A percentile compares a stretch with the other conserved stretches of the same genome.
These are phyloP conservation scores for Aegilops longissima DNA, from an alignment of 176 grass and related monocot species.

Conservation along the genomic window DNA sequence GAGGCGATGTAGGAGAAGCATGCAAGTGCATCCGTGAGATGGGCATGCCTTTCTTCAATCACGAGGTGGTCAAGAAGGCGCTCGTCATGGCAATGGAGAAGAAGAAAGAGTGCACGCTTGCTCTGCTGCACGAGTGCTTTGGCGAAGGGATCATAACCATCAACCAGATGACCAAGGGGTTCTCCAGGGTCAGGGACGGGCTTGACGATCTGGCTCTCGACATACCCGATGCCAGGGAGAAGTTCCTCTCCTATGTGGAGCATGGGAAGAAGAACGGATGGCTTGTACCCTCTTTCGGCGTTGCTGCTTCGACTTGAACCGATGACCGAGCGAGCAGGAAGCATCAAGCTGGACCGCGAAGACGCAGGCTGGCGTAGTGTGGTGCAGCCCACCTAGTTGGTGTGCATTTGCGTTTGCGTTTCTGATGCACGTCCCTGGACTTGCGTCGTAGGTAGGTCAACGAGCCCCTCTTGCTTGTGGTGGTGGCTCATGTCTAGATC, in stretches of 20 bases:
- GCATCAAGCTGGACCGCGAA: conserved; percentile 26
- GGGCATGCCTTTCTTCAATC: conserved; percentile 91
- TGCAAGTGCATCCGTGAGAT: conserved; percentile 90
- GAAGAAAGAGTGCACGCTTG: conserved; percentile 60
- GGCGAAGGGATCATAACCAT: conserved; percentile 89
- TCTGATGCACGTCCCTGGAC: conserved; percentile 15
- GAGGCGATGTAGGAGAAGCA: conserved; percentile 88
- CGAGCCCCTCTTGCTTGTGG: conserved; percentile 41
- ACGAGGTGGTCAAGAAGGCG: conserved; percentile 95
- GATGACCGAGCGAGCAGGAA: conserved; percentile 1
- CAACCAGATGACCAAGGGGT: conserved; percentile 96
- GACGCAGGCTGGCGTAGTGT: background rate
- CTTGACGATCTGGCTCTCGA: conserved; percentile 95
- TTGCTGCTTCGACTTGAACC: conserved; percentile 32
- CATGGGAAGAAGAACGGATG: conserved; percentile 66
- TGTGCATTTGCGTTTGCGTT: background rate
- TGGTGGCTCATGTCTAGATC: conserved; percentile 50
- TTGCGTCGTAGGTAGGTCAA: conserved; percentile 37
- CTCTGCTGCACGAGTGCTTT: conserved; percentile 77
- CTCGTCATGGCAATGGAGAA: conserved; percentile 93
- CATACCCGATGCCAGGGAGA: conserved; percentile 81
- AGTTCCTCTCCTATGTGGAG: conserved; percentile 62
- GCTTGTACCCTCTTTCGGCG: conserved; percentile 51
- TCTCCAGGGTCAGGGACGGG: conserved; percentile 77
- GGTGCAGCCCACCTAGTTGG: conserved; percentile 14